Evolutionary conservation across 2,329 filamentous ascomycete species (phyloP).

Genomic region (Pleurostoma richardsiae): DNA sequence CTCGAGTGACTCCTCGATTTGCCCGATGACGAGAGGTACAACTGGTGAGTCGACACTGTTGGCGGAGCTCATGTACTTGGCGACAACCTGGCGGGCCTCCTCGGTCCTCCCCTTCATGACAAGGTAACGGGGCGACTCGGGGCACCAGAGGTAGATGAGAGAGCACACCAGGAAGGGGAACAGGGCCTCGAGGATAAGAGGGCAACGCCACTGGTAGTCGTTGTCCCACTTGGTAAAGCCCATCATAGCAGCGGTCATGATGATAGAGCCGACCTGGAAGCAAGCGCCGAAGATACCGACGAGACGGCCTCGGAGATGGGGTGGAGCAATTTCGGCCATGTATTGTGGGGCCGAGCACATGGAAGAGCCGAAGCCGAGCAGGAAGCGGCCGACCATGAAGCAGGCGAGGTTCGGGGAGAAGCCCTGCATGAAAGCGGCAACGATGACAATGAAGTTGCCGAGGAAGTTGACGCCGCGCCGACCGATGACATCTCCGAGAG

Average conservation of each 20-base stretch:
- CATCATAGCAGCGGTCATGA: constrained; percentile 36
- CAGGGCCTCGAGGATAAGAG: constrained; percentile 38
- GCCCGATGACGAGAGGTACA: constrained; percentile 31
- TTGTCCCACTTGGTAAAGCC: constrained; percentile 28
- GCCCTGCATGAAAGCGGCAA: constrained; percentile 42
- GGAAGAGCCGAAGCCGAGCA: constrained; percentile 26
- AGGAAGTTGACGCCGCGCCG: constrained; percentile 42
- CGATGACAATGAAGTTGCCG: constrained; percentile 37
- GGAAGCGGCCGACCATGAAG: constrained; percentile 25
- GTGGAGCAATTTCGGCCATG: constrained; percentile 19
- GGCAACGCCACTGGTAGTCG: constrained; percentile 29
- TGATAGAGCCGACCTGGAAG: constrained; percentile 36
- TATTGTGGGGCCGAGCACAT: constrained; percentile 20
- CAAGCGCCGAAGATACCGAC: constrained; percentile 42
- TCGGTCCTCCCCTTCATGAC: constrained; percentile 24
- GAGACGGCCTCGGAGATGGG: constrained; percentile 31
- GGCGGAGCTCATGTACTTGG: constrained; percentile 35
- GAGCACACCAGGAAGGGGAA: constrained; percentile 40
- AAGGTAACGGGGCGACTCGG: constrained; percentile 26
- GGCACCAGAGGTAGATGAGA: constrained; percentile 32
- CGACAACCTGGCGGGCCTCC: constrained; percentile 24
- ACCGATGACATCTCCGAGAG: constrained; percentile 44
- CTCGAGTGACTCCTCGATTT: constrained; percentile 39
- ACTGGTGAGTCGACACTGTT: constrained; percentile 31
- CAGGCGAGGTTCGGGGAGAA: constrained; percentile 30